Evolutionary conservation across 2,329 filamentous ascomycete genomes (phyloP).

Genomic region (Beauveria varroae): DNA sequence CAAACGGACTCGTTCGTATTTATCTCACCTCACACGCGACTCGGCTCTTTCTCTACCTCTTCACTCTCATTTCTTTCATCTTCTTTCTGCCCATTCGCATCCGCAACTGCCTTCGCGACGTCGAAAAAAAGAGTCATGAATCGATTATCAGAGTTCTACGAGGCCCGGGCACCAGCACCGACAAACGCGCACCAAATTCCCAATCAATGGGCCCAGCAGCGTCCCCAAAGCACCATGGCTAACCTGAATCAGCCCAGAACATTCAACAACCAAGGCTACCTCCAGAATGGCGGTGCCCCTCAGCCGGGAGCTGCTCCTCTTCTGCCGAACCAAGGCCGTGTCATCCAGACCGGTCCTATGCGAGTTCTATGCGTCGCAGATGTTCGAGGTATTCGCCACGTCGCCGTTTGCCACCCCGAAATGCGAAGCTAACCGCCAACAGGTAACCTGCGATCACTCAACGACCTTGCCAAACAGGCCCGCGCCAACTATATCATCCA

Average conservation of each 20-base stretch:
- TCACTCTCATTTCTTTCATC: not conserved
- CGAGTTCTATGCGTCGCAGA: slow-evolving; percentile 65
- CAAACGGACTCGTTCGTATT: slow-evolving; percentile 7
- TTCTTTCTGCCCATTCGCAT: not conserved
- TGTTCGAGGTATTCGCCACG: slow-evolving; percentile 52
- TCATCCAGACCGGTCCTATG: slow-evolving; percentile 58
- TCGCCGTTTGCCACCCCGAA: slow-evolving; percentile 9
- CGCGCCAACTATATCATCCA: slow-evolving; percentile 97
- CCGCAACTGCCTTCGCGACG: not conserved
- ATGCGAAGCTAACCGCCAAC: slow-evolving; percentile 14
- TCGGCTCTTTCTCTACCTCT: not conserved
- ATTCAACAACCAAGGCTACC: slow-evolving; percentile 46
- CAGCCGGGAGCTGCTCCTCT: slow-evolving; percentile 56
- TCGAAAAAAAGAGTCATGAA: slow-evolving; percentile 1
- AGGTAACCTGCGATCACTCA: slow-evolving; percentile 94
- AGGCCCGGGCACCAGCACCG: not conserved
- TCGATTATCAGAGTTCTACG: not conserved
- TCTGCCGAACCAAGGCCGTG: slow-evolving; percentile 58
- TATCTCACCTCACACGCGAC: not conserved
- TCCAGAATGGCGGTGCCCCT: slow-evolving; percentile 53
- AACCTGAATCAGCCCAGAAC: slow-evolving; percentile 29
- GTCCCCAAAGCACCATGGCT: slow-evolving; percentile 16
- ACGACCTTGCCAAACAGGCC: slow-evolving; percentile 91
- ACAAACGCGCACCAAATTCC: not conserved
- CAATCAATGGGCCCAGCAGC: slow-evolving; percentile 2